Base-by-base conservation (phyloP, 805 yeast genomes). In the Cyberlindnera subsufficiens region DNA sequence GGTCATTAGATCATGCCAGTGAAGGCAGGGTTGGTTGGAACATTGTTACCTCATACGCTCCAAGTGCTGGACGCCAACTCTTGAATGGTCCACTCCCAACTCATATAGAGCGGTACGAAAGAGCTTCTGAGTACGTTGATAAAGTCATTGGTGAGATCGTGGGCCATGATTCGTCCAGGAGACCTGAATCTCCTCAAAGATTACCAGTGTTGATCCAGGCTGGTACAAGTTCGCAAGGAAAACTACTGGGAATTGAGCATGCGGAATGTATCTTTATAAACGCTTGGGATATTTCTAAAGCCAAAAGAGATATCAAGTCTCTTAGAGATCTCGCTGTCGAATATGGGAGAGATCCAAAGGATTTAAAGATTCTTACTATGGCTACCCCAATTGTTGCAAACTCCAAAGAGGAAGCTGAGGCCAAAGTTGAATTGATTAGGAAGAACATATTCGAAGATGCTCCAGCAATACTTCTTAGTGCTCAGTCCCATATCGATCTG, bases 1-100 rank as follows among this genome's bases (percentile, higher is more conserved):
- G 49, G 29, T 41, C 75, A 0, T 54, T 71, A 38, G 75, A 71
- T 44, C 71, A 68, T 44, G 58, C 68, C 32, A 61, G 69, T 6
- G 55, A 57, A 8, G 75, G 75, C 4, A 59, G 75, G 46, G 54
- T 71, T 39, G 75, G 75, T 16, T 71, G 75, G 75, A 71, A 71
- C 49, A 63, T 71, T n/a, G 74, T 71, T 27, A 62, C 72, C 6
- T 65, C 72, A 1, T 69, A 69, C 40, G 56, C 67, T 37, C 72
- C 69, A 36, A 59, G 68, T 50, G 74, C 70, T 5, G 67, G 74
- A 3, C 54, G 65, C 43, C 67, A 69, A 44, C 49, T 67, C 30
- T 49, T 67, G 30, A 68, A 69, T 43, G 46, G 44, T 3, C 46
- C 49, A 11, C 35, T 51, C 35, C 54, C 71, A 11, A 61, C 60